Conservation (phyloP, 192 early-diverging fungal genomes). For the Chytriomyces confervae region DNA sequence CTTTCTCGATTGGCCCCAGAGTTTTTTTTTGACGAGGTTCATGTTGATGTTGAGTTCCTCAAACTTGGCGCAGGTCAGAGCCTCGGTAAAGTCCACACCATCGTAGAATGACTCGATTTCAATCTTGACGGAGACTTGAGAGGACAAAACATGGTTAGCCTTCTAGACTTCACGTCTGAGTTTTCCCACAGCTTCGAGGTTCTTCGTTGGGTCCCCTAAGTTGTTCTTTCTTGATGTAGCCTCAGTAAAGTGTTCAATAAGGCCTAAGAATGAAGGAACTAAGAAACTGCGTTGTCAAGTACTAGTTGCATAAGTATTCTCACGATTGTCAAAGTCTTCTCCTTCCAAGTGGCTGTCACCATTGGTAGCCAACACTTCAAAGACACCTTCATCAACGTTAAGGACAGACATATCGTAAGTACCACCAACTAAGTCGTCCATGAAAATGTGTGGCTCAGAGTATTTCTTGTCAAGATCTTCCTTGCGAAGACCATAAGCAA, state of each 20-base stretch:
- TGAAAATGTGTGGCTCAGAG: constrained; percentile 70
- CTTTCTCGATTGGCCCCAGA: constrained; percentile 90
- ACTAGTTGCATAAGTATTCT: too few relatives aligned
- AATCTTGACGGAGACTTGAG: constrained; percentile 70
- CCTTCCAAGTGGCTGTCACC: constrained; percentile 78
- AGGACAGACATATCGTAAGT: constrained; percentile 57
- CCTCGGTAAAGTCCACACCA: constrained; percentile 91
- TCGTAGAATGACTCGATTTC: constrained; percentile 91
- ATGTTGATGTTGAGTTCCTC: too few relatives aligned
- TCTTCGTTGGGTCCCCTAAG: too few relatives aligned
- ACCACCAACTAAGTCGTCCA: constrained; percentile 93
- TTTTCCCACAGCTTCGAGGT: too few relatives aligned
- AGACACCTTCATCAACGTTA: constrained; percentile 86
- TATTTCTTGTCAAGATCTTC: constrained; percentile 69
- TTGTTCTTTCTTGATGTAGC: constrained; percentile 72
- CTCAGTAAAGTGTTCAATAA: too few relatives aligned
- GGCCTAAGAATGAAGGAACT: too few relatives aligned
- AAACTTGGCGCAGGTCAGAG: constrained; percentile 21
- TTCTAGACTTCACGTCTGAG: too few relatives aligned
- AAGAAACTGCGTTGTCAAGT: too few relatives aligned
- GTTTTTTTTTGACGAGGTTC: constrained; percentile 88
- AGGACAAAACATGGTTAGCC: constrained; percentile 78
- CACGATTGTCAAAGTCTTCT: constrained; percentile 49
- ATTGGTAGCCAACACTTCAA: constrained; percentile 92
- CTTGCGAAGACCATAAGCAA: constrained; percentile 95